phyloP scores from a whole-genome alignment of 345 rosid genomes.

The Eucalyptus coolabah region DNA sequence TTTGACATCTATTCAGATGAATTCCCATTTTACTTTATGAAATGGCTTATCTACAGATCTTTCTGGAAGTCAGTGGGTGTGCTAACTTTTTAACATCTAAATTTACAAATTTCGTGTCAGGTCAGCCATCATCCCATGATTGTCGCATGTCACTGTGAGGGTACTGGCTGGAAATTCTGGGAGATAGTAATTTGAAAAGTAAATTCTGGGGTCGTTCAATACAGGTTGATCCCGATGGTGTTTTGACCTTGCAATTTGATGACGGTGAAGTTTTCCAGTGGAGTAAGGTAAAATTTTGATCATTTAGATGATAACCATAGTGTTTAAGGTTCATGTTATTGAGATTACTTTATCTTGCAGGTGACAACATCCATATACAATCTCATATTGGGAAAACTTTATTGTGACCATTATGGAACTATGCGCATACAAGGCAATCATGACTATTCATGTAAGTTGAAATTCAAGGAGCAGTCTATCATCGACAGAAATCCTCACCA shows the following conservation, averaged over 20 bases:
- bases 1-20: not conserved
- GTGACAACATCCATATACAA: conserved; percentile 98
- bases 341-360: conserved; percentile 13
- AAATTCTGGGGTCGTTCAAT: conserved; percentile 99
- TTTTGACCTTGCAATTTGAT: conserved; percentile 81
- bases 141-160: conserved; percentile 97
- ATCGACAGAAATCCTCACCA: conserved; percentile 99
- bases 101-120: conserved; percentile 15
- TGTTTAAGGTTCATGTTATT: not conserved
- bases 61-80: not conserved
- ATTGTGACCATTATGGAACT: conserved; percentile 98
- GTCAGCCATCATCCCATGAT: conserved; percentile 99
- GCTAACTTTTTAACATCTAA: not conserved
- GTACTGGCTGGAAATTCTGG: conserved; percentile 99
- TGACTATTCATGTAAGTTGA: conserved; percentile 82
- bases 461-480: conserved; percentile 96
- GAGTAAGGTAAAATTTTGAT: conserved; percentile 58
- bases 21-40: not conserved
- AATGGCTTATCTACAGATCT: not conserved
- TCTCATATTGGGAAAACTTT: conserved; percentile 90
- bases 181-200: conserved; percentile 92
- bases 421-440: conserved; percentile 75
- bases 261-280: conserved; percentile 92
- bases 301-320: not conserved
- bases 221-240: conserved; percentile 95